phyloP scores from a whole-genome alignment of 2,329 filamentous ascomycete genomes.

The Tolypocladium capitatum region DNA sequence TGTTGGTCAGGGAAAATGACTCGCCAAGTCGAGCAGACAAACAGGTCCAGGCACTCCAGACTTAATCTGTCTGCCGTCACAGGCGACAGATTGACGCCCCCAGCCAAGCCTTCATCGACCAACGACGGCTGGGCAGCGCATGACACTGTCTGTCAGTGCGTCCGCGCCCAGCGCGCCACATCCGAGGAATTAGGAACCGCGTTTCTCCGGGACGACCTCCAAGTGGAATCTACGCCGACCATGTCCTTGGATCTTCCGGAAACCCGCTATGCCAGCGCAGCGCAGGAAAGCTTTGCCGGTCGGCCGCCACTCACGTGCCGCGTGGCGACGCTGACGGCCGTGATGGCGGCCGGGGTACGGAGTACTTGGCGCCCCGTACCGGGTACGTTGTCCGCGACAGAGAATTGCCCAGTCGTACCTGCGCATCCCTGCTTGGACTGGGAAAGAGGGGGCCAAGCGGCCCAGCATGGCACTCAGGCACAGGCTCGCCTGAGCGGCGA shows the following conservation, averaged over 20 bases:
- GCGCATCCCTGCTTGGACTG: conserved; percentile 2
- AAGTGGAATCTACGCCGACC: neutral
- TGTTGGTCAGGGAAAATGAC: neutral
- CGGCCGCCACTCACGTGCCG: too few relatives aligned
- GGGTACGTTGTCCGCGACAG: neutral
- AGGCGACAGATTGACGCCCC: neutral
- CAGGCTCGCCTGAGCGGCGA: neutral
- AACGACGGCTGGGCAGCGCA: neutral
- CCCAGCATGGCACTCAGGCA: neutral
- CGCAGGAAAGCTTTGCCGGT: neutral
- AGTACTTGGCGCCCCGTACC: neutral
- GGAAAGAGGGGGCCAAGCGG: conserved; percentile 1
- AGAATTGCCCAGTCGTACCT: conserved; percentile 2
- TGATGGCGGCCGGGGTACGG: neutral
- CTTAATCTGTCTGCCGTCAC: neutral
- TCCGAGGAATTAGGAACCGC: neutral
- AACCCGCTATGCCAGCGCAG: neutral
- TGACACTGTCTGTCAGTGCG: neutral
- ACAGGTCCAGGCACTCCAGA: neutral
- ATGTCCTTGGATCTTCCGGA: neutral
- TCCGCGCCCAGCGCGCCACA: neutral
- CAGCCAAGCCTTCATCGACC: neutral
- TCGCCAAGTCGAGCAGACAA: neutral
- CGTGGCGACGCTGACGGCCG: too few relatives aligned
- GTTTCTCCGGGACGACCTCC: neutral